Evolutionary conservation across 169 alveolate species (phyloP).

Genomic region (Theileria sp.): DNA sequence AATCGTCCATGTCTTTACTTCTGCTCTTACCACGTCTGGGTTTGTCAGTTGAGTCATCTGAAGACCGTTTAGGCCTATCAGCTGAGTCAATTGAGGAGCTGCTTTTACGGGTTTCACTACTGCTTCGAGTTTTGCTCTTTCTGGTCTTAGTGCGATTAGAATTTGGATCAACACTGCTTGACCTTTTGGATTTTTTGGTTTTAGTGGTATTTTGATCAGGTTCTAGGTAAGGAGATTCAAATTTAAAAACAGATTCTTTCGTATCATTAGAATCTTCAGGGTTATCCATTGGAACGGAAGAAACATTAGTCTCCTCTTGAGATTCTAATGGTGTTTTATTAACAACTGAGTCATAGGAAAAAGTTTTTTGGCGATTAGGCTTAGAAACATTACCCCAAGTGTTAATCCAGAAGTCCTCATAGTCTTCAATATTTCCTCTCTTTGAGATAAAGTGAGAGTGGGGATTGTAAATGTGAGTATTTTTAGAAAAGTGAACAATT

Average conservation of each 20-base stretch:
- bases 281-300: not conserved
- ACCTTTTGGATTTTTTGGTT: not conserved
- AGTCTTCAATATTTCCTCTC: not conserved
- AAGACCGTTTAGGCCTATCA: not conserved
- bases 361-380: conserved; percentile 6
- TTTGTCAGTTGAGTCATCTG: not conserved
- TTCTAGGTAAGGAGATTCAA: not conserved
- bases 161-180: not conserved
- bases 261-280: not conserved
- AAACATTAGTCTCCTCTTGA: not conserved
- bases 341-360: not conserved
- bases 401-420: conserved; percentile 9
- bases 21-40: not conserved
- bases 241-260: not conserved
- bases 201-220: not conserved
- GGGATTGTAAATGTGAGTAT: not conserved
- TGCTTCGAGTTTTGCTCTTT: not conserved
- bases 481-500: not conserved
- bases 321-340: not conserved
- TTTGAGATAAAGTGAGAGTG: not conserved
- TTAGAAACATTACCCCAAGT: not conserved
- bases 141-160: not conserved
- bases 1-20: not conserved
- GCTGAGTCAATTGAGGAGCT: not conserved
- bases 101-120: not conserved